Evolutionary conservation across 1,284 basidiomycete species (phyloP), one percentile per base, ranked within the genome.

Genomic region (Trichosporon ovoides): DNA sequence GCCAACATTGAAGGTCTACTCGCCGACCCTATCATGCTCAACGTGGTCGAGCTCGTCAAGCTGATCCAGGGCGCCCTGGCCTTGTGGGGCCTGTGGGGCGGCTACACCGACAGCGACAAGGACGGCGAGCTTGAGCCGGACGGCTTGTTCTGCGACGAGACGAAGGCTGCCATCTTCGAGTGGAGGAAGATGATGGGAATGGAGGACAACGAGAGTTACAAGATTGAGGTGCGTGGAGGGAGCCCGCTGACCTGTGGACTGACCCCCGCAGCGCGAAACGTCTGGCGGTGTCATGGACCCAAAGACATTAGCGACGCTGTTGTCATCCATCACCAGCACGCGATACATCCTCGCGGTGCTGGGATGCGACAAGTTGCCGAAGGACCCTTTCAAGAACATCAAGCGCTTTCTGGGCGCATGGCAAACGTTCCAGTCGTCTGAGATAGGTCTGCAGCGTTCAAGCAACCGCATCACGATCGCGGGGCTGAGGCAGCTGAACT

Each of bases 91-190:
- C 50, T 73, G 51, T 71, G 64, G 48, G 64, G 62, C 3, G 22
- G 38, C 3, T 38, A 57, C 9, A 40, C 57, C 5, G 59, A 64
- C 28, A 48, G 14, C 24, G n/a, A 48, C 43, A 48, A 48, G 24
- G 43, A 28, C 16, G n/a, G 22, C 16, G 62, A 66, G 16, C 50
- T 67, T 31, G 68, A 70, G 51, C 55, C 72, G 9, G 71, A 76
- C 60, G 74, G 74, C 1, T 53, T 72, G 52, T 74, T 76, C 51
- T 76, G 73, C 53, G 74, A 76, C 58, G 73, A 75, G 64, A 76
- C 74, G 5, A 76, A 76, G 58, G 61, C 65, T n/a, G 73, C 64
- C 9, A 65, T 74, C 11, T 69, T 68, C 37, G 57, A 58, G 22
- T 76, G 72, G 72, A 65, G 74, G 36, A 52, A 59, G 31, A 56